Percentiles rank a stretch among this genome's conserved stretches.
Conservation (phyloP, 2,329 filamentous ascomycete genomes). For the Thermomyces lanuginosus region DNA sequence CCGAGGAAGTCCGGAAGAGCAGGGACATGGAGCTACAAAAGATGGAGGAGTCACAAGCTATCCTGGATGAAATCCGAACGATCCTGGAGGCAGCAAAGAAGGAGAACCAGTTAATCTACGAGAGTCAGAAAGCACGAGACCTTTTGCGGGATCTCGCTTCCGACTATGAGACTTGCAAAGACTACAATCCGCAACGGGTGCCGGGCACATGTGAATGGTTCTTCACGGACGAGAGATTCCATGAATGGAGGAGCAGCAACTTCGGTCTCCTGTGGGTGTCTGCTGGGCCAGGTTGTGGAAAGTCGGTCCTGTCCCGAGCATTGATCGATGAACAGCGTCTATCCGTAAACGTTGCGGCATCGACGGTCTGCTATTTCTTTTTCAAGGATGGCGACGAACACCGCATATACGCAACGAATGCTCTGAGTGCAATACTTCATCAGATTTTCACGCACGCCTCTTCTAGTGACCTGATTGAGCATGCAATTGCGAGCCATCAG, state of each 20-base stretch:
- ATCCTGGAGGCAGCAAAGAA: too few relatives aligned
- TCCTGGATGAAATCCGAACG: too few relatives aligned
- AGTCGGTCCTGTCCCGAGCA: slow-evolving; percentile 27
- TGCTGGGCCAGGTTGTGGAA: slow-evolving; percentile 31
- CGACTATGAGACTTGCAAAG: slow-evolving; percentile 10
- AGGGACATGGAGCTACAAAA: too few relatives aligned
- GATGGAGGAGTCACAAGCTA: too few relatives aligned
- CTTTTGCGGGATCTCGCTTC: too few relatives aligned
- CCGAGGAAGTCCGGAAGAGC: too few relatives aligned
- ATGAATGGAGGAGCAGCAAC: slow-evolving; percentile 8
- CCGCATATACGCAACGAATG: slow-evolving; percentile 15
- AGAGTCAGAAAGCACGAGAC: too few relatives aligned
- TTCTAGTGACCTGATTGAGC: slow-evolving; percentile 10
- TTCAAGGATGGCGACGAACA: slow-evolving; percentile 29
- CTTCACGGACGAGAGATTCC: slow-evolving; percentile 7
- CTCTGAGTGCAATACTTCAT: slow-evolving; percentile 23
- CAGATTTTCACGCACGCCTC: slow-evolving; percentile 20
- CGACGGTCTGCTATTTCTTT: slow-evolving; percentile 28
- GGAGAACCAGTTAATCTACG: too few relatives aligned
- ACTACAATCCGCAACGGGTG: slow-evolving; percentile 7
- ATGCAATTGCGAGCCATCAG: slow-evolving; percentile 6
- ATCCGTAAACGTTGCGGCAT: slow-evolving; percentile 2
- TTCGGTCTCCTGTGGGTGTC: slow-evolving; percentile 22
- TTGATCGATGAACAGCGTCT: slow-evolving; percentile 18
- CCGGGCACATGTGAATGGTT: slow-evolving; percentile 11